Evolutionary conservation across 1,284 basidiomycete species (phyloP).

Genomic region (Puccinia polysora): DNA sequence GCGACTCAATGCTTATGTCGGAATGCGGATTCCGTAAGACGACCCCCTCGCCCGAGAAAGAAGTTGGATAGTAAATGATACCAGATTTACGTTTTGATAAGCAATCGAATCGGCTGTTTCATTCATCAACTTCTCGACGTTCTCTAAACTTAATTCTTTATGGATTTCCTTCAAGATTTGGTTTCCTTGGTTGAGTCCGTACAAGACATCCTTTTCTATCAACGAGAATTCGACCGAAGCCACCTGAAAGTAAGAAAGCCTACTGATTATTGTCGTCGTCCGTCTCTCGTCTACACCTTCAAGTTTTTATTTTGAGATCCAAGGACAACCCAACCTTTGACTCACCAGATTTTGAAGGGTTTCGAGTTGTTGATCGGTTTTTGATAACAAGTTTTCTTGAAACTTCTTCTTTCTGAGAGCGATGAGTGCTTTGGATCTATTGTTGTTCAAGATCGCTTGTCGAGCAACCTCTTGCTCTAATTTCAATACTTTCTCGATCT

Average conservation of each 20-base stretch:
- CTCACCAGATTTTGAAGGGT: constrained; percentile 79
- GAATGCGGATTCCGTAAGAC: too few species aligned
- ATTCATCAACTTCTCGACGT: constrained; percentile 85
- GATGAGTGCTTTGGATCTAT: constrained; percentile 78
- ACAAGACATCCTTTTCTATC: constrained; percentile 84
- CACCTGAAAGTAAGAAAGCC: constrained; percentile 44
- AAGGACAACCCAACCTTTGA: background rate
- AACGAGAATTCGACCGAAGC: constrained; percentile 93
- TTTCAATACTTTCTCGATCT: constrained; percentile 59
- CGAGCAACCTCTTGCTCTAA: constrained; percentile 85
- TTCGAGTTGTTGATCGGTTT: constrained; percentile 85
- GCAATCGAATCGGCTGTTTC: constrained; percentile 86
- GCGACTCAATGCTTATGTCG: background rate
- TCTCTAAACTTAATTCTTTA: constrained; percentile 83
- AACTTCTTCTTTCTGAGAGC: constrained; percentile 86
- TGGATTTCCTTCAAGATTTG: constrained; percentile 89
- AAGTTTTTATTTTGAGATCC: background rate
- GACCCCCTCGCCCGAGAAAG: too few species aligned
- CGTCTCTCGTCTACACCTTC: background rate
- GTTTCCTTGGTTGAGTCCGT: constrained; percentile 87
- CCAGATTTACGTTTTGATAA: constrained; percentile 63
- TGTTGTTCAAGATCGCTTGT: constrained; percentile 70
- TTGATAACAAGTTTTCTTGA: constrained; percentile 77
- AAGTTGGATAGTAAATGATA: background rate
- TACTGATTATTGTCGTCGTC: background rate